Evolutionary conservation across 805 yeast genomes (phyloP), one percentile per base, ranked within the genome.

Genomic region (Jamesozyma gamospora): DNA sequence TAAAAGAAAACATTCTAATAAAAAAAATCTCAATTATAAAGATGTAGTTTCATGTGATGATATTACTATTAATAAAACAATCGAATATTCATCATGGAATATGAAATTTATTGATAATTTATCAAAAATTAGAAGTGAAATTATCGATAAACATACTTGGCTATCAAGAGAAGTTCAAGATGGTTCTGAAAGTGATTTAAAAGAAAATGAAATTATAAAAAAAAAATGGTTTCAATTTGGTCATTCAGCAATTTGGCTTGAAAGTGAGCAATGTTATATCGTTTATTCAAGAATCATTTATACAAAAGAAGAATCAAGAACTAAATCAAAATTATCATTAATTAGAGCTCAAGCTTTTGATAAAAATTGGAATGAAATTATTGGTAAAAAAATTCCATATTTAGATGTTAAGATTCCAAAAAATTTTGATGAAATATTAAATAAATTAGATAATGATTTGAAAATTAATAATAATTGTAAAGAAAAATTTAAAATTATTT

Each of bases 241-340:
- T 37, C 75, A 75, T 1, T 66, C 75, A 1, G 63, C 74, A 1
- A 72, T 72, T 13, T 74, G 76, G 76, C 51, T 74, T 25, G 68
- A 66, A 31, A 67, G 67, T 31, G 71, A 71, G 45, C 70, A 71
- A 19, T 65, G 70, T 14, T 75, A 72, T 52, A 52, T 69, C 44
- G 61, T 70, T 60, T 67, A 66, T 15, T 71, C 73, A 1, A 43
- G 60, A 11, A 55, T 34, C 13, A 14, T 33, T 4, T 37, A 37
- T 16, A 24, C 36, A 9, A 27, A 32, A n/a, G 2, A 15, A 3
- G 16, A 15, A 14, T 4, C 14, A 16, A 32, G 13, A 16, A 18
- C 28, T 24, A 26, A 15, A 27, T 32, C 41, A 4, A 36, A 32
- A 28, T 21, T 65, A 15, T 65, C 72, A 5, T 58, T 70, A 24